Percentiles rank a stretch among this genome's conserved stretches.
These are phyloP conservation scores for Penicillium pulvis DNA, from an alignment of 495 filamentous ascomycete genomes.

Conservation along the genomic window DNA sequence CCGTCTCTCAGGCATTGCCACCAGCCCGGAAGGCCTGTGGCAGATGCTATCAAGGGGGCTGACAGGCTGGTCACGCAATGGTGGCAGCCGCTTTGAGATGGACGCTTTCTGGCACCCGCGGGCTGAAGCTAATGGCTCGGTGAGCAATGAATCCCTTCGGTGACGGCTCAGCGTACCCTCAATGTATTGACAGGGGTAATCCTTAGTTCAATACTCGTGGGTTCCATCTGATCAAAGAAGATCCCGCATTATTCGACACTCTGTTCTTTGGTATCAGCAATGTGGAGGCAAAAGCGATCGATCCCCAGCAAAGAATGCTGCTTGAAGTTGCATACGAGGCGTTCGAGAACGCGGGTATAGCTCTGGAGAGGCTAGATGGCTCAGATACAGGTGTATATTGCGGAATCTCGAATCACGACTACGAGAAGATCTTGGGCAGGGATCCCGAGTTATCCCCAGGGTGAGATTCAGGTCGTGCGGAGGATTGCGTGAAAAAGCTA, in stretches of 20 bases:
- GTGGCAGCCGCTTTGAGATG: too few species aligned
- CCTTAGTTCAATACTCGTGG: neutral
- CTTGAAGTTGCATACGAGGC: conserved; percentile 58
- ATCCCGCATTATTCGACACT: neutral
- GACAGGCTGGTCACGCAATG: neutral
- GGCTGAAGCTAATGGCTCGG: too few species aligned
- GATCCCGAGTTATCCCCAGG: conserved; percentile 1
- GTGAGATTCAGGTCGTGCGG: too few species aligned
- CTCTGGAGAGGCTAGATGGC: neutral
- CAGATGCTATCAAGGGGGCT: neutral
- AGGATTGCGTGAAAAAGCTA: too few species aligned
- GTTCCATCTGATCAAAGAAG: neutral
- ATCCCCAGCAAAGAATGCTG: conserved; percentile 48
- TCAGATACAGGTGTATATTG: neutral
- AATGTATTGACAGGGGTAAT: neutral
- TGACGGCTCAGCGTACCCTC: too few species aligned
- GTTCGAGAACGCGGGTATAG: conserved; percentile 38
- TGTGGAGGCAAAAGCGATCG: conserved; percentile 22
- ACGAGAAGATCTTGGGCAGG: neutral
- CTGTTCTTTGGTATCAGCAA: neutral
- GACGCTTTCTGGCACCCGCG: too few species aligned
- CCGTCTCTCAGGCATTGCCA: conserved; percentile 18
- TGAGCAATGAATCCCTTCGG: too few species aligned
- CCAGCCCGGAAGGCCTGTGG: conserved; percentile 10
- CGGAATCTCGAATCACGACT: conserved; percentile 5